Evolutionary conservation across 495 filamentous ascomycete species (phyloP), one percentile per base, ranked within the genome.

Genomic region (Echria macrotheca): DNA sequence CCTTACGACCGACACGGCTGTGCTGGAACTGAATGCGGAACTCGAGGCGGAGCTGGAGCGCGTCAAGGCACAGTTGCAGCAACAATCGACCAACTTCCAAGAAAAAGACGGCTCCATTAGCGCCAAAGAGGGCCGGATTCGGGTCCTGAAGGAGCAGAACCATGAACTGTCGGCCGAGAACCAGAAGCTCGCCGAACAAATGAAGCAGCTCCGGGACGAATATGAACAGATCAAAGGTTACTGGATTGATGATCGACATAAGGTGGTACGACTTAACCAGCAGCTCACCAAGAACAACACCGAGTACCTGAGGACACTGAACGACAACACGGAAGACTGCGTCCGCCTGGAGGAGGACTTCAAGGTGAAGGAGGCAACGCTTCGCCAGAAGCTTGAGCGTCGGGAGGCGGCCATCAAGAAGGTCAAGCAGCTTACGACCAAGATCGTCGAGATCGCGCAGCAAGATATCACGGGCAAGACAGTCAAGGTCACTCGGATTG

Each of bases 31-130:
- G 17, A 65, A 65, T 31, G 53, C 53, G n/a, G 60, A 70, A 11
- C 60, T 73, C 2, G 53, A 71, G 32, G 55, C 59, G 9, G 64
- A 71, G 25, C 37, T 68, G 5, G 63, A 65, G 28, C 58, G 52
- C 9, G 52, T 72, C 11, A 57, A 61, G 41, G 51, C 59, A 12
- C 51, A 62, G 43, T 41, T 71, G 22, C 55, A 70, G 7, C 43
- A 57, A 41, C 61, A 60, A 39, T 33, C 48, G 15, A 25, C 36
- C 43, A 50, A 52, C 36, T 18, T 58, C 51, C 38, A 56, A 22
- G 47, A 63, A 19, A 60, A 53, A 53, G 61, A 60, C 10, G 52
- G 53, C 6, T 60, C 58, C 3, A 48, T 57, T 52, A 55, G 49
- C 23, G 50, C 53, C 12, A 61, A 58, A 21, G 61, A 59, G 1